phyloP scores from a whole-genome alignment of 1,284 basidiomycete species.

The Athelia sp. region DNA sequence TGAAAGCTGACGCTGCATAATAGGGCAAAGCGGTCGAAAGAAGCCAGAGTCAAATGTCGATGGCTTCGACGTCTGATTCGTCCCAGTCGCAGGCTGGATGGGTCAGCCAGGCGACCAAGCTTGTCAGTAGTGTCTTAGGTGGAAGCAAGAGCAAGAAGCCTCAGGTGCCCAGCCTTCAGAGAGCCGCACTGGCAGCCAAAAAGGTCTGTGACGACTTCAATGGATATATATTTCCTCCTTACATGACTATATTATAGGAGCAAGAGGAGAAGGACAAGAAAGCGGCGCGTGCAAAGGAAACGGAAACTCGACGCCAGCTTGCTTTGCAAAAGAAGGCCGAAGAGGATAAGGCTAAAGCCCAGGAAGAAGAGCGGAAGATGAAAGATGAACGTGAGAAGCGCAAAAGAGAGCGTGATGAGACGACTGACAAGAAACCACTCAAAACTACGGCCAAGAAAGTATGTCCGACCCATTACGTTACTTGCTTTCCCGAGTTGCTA shows the following conservation, averaged over 20 bases:
- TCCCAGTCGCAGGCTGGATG: constrained; percentile 55
- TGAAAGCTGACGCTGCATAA: not conserved
- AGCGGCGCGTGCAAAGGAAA: constrained; percentile 65
- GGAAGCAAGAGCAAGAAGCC: constrained; percentile 62
- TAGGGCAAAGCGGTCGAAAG: constrained; percentile 11
- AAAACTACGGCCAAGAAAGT: constrained; percentile 55
- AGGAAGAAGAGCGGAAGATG: constrained; percentile 64
- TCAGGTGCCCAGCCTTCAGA: constrained; percentile 80
- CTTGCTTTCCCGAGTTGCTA: not conserved
- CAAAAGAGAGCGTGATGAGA: constrained; percentile 72
- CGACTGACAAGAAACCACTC: constrained; percentile 57
- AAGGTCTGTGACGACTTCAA: constrained; percentile 48
- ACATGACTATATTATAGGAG: constrained; percentile 46
- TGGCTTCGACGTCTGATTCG: constrained; percentile 48
- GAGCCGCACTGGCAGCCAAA: constrained; percentile 78
- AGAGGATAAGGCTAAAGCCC: constrained; percentile 60
- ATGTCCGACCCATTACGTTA: constrained; percentile 8
- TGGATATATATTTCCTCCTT: constrained; percentile 5
- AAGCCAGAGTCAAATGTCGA: constrained; percentile 49
- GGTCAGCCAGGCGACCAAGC: constrained; percentile 61
- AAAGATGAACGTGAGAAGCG: constrained; percentile 68
- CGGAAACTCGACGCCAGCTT: constrained; percentile 71
- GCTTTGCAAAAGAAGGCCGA: constrained; percentile 73
- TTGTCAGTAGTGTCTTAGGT: constrained; percentile 59
- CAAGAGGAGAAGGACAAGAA: constrained; percentile 84